Percentiles rank a stretch among this genome's conserved stretches.
These are phyloP conservation scores for Trichomonascus vanleenenianus DNA, from an alignment of 805 yeast genomes.

Conservation along the genomic window DNA sequence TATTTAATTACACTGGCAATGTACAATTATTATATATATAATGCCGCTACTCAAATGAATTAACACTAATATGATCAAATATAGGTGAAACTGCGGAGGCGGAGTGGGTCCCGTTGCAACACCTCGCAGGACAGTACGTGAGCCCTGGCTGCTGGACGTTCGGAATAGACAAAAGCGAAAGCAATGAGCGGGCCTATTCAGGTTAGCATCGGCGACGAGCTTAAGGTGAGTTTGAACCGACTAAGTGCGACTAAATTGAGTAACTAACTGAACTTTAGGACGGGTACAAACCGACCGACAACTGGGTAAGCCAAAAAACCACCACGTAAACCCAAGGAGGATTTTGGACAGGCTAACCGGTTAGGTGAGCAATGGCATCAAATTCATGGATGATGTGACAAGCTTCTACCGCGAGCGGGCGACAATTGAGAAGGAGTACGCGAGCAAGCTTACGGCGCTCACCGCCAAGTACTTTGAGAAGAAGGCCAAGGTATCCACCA, in stretches of 20 bases:
- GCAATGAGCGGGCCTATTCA: slow-evolving; percentile 1
- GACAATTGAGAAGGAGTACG: slow-evolving; percentile 72
- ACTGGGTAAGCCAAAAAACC: slow-evolving; percentile 47
- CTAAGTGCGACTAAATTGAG: not conserved
- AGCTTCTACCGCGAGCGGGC: slow-evolving; percentile 80
- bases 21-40: too few relatives aligned
- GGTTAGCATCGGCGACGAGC: slow-evolving; percentile 28
- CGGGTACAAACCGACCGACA: slow-evolving; percentile 64
- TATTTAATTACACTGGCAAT: too few relatives aligned
- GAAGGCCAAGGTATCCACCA: slow-evolving; percentile 61
- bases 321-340: not conserved
- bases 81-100: too few relatives aligned
- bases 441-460: slow-evolving; percentile 55
- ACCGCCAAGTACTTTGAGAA: slow-evolving; percentile 64
- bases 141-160: too few relatives aligned
- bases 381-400: slow-evolving; percentile 73
- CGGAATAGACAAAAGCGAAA: not conserved
- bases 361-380: slow-evolving; percentile 46
- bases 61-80: too few relatives aligned
- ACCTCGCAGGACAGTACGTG: too few relatives aligned
- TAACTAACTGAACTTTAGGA: slow-evolving; percentile 38
- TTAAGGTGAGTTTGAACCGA: slow-evolving; percentile 18
- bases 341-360: not conserved
- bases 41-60: too few relatives aligned
- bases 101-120: too few relatives aligned